Base-by-base conservation (phyloP, 176 grass and related monocot genomes). In the Microstegium vimineum region DNA sequence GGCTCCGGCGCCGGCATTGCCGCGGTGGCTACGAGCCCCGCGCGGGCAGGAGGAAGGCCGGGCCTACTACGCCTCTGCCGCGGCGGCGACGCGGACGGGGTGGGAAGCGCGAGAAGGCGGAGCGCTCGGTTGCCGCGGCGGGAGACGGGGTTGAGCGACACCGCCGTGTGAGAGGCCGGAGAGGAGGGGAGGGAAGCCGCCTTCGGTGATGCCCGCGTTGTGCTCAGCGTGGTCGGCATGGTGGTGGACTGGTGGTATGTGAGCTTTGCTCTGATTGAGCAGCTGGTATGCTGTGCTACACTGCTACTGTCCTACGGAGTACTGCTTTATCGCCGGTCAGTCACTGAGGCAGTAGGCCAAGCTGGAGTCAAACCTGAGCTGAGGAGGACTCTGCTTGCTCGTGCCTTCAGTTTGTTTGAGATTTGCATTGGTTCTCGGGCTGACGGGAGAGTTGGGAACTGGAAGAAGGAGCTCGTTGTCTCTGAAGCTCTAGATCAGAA, bases 211-310 rank as follows among this genome's bases (percentile, higher is more conserved):
- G 74, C 73, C 1, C 22, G 65, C 13, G 83, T 17, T 74, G 37
- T 74, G 83, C 60, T 62, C 66, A 67, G 14, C 84, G 63, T n/a
- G 1, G 41, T 3, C 46, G 73, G 13, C 83, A 90, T 86, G 71
- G 82, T 22, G 1, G 40, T 41, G 40, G 10, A 10, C 40, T 41
- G 42, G 42, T 10, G 30, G 47, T 10, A 15, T 3, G 62, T 10
- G 7, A 37, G 37, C 37, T 69, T 36, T 56, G 5, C 34, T 7
- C 0, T 33, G 80, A 51, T 31, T 42, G 5, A 63, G 47, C 20
- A 77, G n/a, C 23, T 1, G 32, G 31, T 32, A 1, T 1, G 25
- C 18, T 28, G 73, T 51, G 49, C 56, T 25, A 26, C n/a, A 18
- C 31, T 14, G 18, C 8, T 74, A 28, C 16, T 14, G n/a, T n/a